A percentile compares a stretch with the other conserved stretches of the same genome.
These are phyloP conservation scores for Prillingera fragicola DNA, from an alignment of 1,284 basidiomycete genomes.

Conservation along the genomic window DNA sequence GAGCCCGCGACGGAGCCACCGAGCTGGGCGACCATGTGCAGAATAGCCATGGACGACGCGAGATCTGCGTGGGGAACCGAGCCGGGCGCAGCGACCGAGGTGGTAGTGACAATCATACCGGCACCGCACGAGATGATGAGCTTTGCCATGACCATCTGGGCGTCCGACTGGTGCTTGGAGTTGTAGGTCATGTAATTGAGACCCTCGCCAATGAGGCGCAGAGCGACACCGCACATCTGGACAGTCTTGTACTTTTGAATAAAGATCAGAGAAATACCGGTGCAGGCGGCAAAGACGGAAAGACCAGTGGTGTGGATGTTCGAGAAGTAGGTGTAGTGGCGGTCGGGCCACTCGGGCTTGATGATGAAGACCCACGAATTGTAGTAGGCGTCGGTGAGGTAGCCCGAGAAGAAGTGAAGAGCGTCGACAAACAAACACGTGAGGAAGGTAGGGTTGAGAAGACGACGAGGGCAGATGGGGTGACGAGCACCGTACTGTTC, in stretches of 20 bases:
- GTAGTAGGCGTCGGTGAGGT: slow-evolving; percentile 44
- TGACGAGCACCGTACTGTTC: slow-evolving; percentile 40
- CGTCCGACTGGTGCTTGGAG: slow-evolving; percentile 10
- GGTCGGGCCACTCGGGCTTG: slow-evolving; percentile 27
- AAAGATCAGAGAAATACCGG: slow-evolving; percentile 44
- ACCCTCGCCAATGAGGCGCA: slow-evolving; percentile 26
- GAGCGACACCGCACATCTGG: slow-evolving; percentile 29
- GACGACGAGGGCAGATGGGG: slow-evolving; percentile 44
- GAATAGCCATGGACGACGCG: slow-evolving; percentile 43
- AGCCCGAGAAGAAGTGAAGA: slow-evolving; percentile 43
- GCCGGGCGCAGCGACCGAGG: slow-evolving; percentile 44
- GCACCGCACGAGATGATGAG: slow-evolving; percentile 21
- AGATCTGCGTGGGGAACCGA: slow-evolving; percentile 47
- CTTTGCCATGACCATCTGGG: slow-evolving; percentile 36
- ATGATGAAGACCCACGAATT: slow-evolving; percentile 46
- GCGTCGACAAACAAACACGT: slow-evolving; percentile 41
- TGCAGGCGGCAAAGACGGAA: slow-evolving; percentile 41
- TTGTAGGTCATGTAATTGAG: slow-evolving; percentile 7
- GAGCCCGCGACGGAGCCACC: slow-evolving; percentile 45
- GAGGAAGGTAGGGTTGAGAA: slow-evolving; percentile 24
- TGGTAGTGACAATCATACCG: slow-evolving; percentile 39
- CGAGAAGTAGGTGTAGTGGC: slow-evolving; percentile 31
- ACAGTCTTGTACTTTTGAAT: slow-evolving; percentile 49
- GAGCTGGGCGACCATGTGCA: slow-evolving; percentile 46
- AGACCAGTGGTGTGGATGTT: slow-evolving; percentile 42